Evolutionary conservation across 352 stramenopile genomes (phyloP).

Genomic region (Phytophthora idaei): DNA sequence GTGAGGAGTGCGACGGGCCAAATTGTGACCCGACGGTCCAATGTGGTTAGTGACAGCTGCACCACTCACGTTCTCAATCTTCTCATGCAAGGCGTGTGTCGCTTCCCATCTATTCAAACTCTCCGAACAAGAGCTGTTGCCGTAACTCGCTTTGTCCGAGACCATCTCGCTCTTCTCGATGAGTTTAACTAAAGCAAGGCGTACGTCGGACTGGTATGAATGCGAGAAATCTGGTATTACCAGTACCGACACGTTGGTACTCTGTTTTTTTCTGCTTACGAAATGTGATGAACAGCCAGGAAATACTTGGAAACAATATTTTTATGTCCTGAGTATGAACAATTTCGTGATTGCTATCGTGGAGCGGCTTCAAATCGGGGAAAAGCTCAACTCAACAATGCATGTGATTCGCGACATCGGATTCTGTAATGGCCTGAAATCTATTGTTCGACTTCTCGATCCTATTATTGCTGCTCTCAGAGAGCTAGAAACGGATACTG

Average conservation of each 20-base stretch:
- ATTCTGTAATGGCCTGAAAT: slow-evolving; percentile 12
- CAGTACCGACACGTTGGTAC: neutral
- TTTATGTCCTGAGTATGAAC: slow-evolving; percentile 2
- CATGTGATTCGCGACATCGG: neutral
- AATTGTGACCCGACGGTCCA: neutral
- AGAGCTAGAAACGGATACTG: slow-evolving; percentile 3
- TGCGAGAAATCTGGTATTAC: neutral
- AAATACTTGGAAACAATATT: neutral
- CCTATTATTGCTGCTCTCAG: slow-evolving; percentile 1
- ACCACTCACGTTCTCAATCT: neutral
- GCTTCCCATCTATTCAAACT: neutral
- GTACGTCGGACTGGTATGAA: neutral
- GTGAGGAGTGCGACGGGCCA: neutral
- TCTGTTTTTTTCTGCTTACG: neutral
- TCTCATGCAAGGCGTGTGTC: neutral
- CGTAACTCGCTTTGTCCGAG: neutral
- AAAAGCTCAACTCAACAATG: slow-evolving; percentile 3
- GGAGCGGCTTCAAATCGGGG: slow-evolving; percentile 2
- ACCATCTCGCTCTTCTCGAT: neutral
- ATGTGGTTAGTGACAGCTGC: neutral
- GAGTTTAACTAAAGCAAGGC: neutral
- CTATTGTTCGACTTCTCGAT: slow-evolving; percentile 12
- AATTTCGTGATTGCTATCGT: slow-evolving; percentile 10
- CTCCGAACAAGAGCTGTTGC: neutral
- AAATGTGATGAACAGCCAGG: neutral